phyloP scores from a whole-genome alignment of 1,284 basidiomycete species.

The Violaceomyces palustris region DNA sequence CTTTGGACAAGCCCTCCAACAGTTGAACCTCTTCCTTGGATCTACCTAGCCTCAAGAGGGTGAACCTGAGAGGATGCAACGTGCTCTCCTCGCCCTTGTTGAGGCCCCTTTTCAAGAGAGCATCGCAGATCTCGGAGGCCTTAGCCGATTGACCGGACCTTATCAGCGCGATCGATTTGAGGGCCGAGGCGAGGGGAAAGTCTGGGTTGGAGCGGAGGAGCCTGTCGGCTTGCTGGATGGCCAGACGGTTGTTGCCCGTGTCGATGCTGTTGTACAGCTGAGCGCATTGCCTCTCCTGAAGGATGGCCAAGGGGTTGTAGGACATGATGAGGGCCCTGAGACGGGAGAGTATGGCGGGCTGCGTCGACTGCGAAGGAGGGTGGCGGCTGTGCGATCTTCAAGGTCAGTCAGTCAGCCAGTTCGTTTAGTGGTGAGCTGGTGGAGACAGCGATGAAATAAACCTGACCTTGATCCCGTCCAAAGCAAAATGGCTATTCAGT shows the following conservation, averaged over 20 bases:
- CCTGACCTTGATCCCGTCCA: no score
- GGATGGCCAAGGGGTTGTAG: slow-evolving; percentile 25
- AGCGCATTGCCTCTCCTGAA: slow-evolving; percentile 34
- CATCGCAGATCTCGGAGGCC: slow-evolving; percentile 69
- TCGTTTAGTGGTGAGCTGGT: no score
- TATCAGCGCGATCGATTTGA: slow-evolving; percentile 76
- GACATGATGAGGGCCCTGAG: slow-evolving; percentile 2
- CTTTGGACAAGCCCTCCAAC: slow-evolving; percentile 53
- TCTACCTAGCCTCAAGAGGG: slow-evolving; percentile 68
- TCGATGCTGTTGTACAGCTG: slow-evolving; percentile 39
- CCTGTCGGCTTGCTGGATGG: slow-evolving; percentile 25
- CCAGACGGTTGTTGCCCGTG: slow-evolving; percentile 23
- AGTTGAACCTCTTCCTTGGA: slow-evolving; percentile 57
- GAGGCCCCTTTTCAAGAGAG: slow-evolving; percentile 69
- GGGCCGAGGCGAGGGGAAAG: slow-evolving; percentile 53
- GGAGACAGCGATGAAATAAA: no score
- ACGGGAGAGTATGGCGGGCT: no score
- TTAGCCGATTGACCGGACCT: slow-evolving; percentile 76
- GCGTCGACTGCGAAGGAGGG: no score
- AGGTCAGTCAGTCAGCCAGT: no score
- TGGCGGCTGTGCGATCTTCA: no score
- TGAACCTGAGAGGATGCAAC: slow-evolving; percentile 72
- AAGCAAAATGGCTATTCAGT: no score
- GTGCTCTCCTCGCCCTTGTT: slow-evolving; percentile 51
- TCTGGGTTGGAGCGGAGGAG: slow-evolving; percentile 25